Percentiles rank a stretch among this genome's conserved stretches.
These are phyloP conservation scores for Chlamydomonas sphaeroides DNA, from an alignment of 139 green algal genomes.

Conservation along the genomic window DNA sequence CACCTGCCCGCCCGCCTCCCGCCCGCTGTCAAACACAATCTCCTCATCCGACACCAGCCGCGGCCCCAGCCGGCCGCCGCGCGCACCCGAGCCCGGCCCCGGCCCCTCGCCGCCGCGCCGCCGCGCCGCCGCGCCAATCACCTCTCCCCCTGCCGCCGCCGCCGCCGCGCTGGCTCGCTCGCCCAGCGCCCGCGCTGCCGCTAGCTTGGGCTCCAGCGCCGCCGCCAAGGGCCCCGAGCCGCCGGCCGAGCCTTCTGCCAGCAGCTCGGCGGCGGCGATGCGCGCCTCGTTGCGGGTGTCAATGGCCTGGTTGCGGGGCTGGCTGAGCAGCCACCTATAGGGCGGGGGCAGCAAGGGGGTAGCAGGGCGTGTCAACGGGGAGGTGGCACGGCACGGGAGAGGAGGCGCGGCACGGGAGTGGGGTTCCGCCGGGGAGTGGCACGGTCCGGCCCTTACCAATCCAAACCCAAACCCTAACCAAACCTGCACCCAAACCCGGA, in stretches of 20 bases:
- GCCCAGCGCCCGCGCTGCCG: slow-evolving; percentile 25
- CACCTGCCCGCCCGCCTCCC: slow-evolving; percentile 29
- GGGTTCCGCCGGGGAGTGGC: no score
- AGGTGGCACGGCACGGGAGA: neutral
- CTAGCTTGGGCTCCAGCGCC: slow-evolving; percentile 34
- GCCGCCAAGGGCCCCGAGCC: neutral
- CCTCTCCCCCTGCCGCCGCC: neutral
- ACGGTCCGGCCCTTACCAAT: no score
- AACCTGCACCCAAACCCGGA: no score
- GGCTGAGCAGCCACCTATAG: slow-evolving; percentile 34
- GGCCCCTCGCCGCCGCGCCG: neutral
- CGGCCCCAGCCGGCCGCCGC: neutral
- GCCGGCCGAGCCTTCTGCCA: no score
- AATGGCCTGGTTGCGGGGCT: slow-evolving; percentile 77
- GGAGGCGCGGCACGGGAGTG: no score
- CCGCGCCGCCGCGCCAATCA: neutral
- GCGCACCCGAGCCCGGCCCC: no score
- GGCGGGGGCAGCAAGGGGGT: neutral
- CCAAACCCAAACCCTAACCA: no score
- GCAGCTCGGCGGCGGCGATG: slow-evolving; percentile 37
- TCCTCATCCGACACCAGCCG: slow-evolving; percentile 42
- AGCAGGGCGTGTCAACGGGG: neutral
- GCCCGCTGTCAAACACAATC: slow-evolving; percentile 50
- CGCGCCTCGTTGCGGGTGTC: slow-evolving; percentile 75
- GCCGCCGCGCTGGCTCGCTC: neutral